phyloP scores from a whole-genome alignment of 148 eudicot genomes.

The Rhododendron mucronatum region DNA sequence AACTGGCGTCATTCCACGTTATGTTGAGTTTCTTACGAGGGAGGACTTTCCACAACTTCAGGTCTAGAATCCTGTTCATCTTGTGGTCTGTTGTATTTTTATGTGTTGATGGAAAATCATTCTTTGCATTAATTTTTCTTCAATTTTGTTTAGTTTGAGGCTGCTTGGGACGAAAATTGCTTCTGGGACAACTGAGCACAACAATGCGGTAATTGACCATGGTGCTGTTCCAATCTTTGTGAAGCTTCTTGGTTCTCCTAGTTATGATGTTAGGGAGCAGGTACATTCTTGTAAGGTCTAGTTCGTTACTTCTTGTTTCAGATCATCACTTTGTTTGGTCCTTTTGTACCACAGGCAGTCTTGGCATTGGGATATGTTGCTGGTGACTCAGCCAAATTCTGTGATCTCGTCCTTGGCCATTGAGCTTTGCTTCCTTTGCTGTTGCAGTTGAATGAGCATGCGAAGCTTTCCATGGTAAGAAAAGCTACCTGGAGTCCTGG shows the following conservation, averaged over 20 bases:
- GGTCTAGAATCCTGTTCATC: conserved; percentile 10
- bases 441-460: conserved; percentile 38
- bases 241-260: conserved; percentile 35
- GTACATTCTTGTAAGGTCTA: conserved; percentile 7
- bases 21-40: conserved; percentile 37
- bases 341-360: conserved; percentile 31
- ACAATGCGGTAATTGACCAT: conserved; percentile 39
- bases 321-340: neutral
- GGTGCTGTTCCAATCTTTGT: conserved; percentile 44
- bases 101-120: neutral
- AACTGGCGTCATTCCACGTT: conserved; percentile 43
- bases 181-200: conserved; percentile 42
- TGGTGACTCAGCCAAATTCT: conserved; percentile 50
- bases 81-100: neutral
- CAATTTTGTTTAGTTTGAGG: conserved; percentile 30
- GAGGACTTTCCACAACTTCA: conserved; percentile 46
- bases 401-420: conserved; percentile 47
- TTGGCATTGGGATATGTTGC: conserved; percentile 53
- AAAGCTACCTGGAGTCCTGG: conserved; percentile 64
- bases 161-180: conserved; percentile 50
- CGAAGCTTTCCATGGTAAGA: conserved; percentile 46
- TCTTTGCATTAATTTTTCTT: neutral
- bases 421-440: conserved; percentile 40
- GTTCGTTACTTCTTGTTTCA: neutral
- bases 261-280: conserved; percentile 42